phyloP scores from a whole-genome alignment of 139 green algal species.

The Zygnema circumcarinatum region DNA sequence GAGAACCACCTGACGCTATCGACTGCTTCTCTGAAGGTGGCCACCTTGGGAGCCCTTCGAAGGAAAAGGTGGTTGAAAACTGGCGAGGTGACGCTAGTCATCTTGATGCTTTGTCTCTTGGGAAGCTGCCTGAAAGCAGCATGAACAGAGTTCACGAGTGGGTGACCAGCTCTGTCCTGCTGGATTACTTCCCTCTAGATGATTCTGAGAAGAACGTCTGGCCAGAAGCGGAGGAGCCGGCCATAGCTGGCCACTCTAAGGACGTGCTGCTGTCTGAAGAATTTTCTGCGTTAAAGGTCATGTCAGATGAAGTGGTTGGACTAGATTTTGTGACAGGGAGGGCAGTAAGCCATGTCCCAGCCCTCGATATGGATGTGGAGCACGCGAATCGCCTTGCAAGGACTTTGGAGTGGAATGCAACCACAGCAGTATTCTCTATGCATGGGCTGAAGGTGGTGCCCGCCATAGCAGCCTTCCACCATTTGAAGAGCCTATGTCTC shows the following conservation, averaged over 20 bases:
- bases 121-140: neutral
- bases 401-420: constrained; percentile 17
- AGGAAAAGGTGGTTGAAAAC: too few species aligned
- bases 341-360: neutral
- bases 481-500: constrained; percentile 52
- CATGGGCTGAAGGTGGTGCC: constrained; percentile 23
- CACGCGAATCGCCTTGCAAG: constrained; percentile 14
- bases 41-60: too few species aligned
- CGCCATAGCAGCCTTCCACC: constrained; percentile 13
- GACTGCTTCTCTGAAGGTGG: too few species aligned
- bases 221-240: too few species aligned
- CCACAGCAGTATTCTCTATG: neutral
- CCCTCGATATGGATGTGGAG: neutral
- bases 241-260: too few species aligned
- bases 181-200: neutral
- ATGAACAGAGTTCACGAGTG: neutral
- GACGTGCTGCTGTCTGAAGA: neutral
- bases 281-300: neutral
- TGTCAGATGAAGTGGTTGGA: neutral
- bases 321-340: neutral
- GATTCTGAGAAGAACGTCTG: neutral
- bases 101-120: neutral
- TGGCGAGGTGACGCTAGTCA: too few species aligned
- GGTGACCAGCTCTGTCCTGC: neutral
- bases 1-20: too few species aligned